These are phyloP conservation scores for Hypholoma fasciculare DNA, from an alignment of 768 basidiomycete genomes.

Conservation along the genomic window DNA sequence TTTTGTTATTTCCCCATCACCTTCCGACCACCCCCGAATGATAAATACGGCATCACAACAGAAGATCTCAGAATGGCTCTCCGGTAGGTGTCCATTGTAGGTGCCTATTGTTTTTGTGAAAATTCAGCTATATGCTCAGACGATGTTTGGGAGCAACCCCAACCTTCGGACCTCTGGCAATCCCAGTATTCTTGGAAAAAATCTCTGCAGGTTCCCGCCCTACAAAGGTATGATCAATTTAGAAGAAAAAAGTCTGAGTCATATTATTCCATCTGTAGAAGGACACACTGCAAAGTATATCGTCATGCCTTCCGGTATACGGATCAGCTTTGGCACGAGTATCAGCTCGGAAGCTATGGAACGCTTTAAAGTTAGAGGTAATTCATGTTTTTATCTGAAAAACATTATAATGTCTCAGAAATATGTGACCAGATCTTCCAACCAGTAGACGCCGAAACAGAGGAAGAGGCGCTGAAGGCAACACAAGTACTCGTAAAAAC, in stretches of 20 bases:
- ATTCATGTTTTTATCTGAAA: not conserved
- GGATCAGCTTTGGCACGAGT: constrained; percentile 61
- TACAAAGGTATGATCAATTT: constrained; percentile 65
- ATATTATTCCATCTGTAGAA: constrained; percentile 45
- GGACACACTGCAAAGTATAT: constrained; percentile 82
- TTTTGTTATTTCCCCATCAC: constrained; percentile 99
- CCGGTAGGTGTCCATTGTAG: constrained; percentile 41
- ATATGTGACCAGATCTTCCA: constrained; percentile 74
- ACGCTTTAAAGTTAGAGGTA: constrained; percentile 90
- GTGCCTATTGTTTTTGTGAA: constrained; percentile 3
- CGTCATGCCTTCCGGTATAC: constrained; percentile 81
- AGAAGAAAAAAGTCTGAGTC: not conserved
- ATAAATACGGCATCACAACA: constrained; percentile 89
- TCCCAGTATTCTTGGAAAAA: constrained; percentile 92
- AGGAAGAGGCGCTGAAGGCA: constrained; percentile 70
- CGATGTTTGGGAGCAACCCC: constrained; percentile 78
- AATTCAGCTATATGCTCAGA: constrained; percentile 32
- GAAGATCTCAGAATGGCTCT: constrained; percentile 81
- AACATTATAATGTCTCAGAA: not conserved
- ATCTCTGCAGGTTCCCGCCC: constrained; percentile 76
- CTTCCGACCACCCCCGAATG: constrained; percentile 90
- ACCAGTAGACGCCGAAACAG: constrained; percentile 77
- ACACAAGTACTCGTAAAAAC: constrained; percentile 73
- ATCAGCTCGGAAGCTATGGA: constrained; percentile 83
- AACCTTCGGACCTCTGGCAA: constrained; percentile 78